Percentiles rank a stretch among this genome's conserved stretches.
phyloP scores from a whole-genome alignment of 164 flowering plant species.

The Malania oleifera region DNA sequence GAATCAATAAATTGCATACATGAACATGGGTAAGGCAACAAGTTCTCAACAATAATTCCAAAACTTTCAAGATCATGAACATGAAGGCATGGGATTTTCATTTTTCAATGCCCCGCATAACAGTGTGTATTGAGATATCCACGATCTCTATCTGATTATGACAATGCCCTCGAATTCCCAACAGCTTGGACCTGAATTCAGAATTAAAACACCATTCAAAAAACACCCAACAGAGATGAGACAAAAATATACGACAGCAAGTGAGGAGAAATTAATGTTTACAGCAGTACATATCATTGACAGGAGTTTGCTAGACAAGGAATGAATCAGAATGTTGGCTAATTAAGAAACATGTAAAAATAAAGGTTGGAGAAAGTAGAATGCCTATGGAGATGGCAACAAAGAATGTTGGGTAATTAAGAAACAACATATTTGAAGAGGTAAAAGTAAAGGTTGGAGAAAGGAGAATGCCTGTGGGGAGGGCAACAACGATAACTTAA shows the following conservation, averaged over 20 bases:
- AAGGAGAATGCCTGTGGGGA: too few species aligned
- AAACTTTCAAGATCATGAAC: not conserved
- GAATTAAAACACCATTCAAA: not conserved
- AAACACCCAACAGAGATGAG: not conserved
- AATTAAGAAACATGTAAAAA: too few species aligned
- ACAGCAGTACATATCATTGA: too few species aligned
- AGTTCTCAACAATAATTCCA: not conserved
- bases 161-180: not conserved
- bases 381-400: too few species aligned
- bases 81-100: too few species aligned
- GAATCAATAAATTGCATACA: not conserved
- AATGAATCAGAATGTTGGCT: too few species aligned
- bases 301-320: too few species aligned
- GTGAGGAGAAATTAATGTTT: not conserved
- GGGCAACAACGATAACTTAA: too few species aligned
- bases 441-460: too few species aligned
- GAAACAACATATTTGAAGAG: too few species aligned
- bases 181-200: slow-evolving; percentile 5
- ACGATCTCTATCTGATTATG: not conserved
- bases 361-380: too few species aligned
- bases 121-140: not conserved
- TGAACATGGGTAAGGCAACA: not conserved
- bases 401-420: too few species aligned
- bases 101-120: not conserved
- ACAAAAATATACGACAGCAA: not conserved